phyloP scores from a whole-genome alignment of 106 monocot species.

The Dactylorhiza incarnata region DNA sequence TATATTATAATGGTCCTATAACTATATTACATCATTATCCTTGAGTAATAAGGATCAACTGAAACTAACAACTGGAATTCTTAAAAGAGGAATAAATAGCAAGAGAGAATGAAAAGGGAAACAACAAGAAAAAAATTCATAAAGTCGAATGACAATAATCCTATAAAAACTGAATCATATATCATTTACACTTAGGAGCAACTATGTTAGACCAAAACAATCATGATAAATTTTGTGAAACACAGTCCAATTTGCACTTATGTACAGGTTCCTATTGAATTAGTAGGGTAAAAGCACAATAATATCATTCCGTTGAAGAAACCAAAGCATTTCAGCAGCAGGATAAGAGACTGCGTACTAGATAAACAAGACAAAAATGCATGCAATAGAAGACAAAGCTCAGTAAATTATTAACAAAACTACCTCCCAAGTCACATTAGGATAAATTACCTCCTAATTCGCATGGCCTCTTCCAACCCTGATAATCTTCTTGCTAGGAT shows the following conservation, averaged over 20 bases:
- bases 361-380: neutral
- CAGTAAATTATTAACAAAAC: neutral
- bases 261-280: neutral
- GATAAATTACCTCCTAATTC: constrained; percentile 45
- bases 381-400: neutral
- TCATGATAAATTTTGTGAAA: neutral
- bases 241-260: neutral
- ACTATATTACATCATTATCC: too few species aligned
- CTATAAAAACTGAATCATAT: neutral
- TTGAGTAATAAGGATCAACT: neutral
- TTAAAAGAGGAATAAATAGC: neutral
- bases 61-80: neutral
- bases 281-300: neutral
- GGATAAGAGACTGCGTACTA: neutral
- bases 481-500: constrained; percentile 42
- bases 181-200: neutral
- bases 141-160: too few species aligned
- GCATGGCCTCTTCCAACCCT: constrained; percentile 63
- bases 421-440: neutral
- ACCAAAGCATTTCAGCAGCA: neutral
- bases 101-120: neutral
- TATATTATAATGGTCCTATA: too few species aligned
- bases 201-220: neutral
- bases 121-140: neutral
- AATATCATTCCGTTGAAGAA: neutral